Evolutionary conservation across 352 stramenopile genomes (phyloP).

Genomic region (Phytophthora pseudosyringae): DNA sequence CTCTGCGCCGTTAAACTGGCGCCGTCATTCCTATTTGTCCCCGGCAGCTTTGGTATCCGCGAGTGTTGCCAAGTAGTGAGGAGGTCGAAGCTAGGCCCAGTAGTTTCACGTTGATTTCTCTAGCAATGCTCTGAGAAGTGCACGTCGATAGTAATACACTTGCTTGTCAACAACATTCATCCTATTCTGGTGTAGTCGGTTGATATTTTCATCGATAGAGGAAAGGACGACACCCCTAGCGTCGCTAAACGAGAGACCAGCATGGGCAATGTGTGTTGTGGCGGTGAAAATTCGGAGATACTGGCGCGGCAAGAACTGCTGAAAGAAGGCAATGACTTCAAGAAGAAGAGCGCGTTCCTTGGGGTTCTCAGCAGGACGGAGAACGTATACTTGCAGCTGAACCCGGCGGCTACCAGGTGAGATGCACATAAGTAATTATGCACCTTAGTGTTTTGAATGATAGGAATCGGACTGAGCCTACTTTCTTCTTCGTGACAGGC

Average conservation of each 20-base stretch:
- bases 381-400: conserved; percentile 65
- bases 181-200: conserved; percentile 23
- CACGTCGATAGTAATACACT: conserved; percentile 9
- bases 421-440: not conserved
- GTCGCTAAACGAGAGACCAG: not conserved
- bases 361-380: conserved; percentile 69
- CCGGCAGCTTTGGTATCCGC: conserved; percentile 7
- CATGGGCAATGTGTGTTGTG: conserved; percentile 81
- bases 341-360: conserved; percentile 71
- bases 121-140: conserved; percentile 22
- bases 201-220: conserved; percentile 20
- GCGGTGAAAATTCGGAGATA: conserved; percentile 61
- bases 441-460: not conserved
- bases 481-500: conserved; percentile 21
- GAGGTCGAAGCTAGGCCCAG: conserved; percentile 11
- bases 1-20: conserved; percentile 23
- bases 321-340: conserved; percentile 73
- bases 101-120: conserved; percentile 13
- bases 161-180: conserved; percentile 7
- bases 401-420: conserved; percentile 51
- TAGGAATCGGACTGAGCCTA: not conserved
- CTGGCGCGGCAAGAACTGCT: conserved; percentile 65
- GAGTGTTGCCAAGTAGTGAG: conserved; percentile 1
- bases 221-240: conserved; percentile 12
- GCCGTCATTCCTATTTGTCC: conserved; percentile 6